These are phyloP conservation scores for Yamadazyma jaroonii DNA, from an alignment of 1,139 yeast species.

Conservation along the genomic window DNA sequence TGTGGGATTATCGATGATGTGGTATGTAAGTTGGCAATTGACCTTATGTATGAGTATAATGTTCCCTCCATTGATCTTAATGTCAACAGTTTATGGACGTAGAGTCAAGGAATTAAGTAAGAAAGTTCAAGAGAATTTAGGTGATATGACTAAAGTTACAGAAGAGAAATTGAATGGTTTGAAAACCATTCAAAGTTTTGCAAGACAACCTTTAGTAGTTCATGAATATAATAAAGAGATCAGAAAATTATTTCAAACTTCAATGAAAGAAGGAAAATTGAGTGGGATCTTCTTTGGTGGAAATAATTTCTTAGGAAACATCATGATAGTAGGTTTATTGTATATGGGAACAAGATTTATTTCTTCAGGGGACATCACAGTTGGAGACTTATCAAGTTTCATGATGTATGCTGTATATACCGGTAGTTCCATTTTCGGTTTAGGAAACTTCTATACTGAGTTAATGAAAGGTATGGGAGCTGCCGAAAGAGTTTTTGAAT, in stretches of 20 bases:
- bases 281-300: conserved; percentile 75
- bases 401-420: conserved; percentile 94
- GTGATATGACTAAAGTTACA: conserved; percentile 81
- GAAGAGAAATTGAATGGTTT: conserved; percentile 90
- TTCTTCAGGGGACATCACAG: conserved; percentile 62
- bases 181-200: conserved; percentile 84
- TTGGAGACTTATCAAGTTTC: conserved; percentile 90
- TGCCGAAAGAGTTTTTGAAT: conserved; percentile 85
- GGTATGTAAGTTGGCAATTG: conserved; percentile 75
- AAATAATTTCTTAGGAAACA: conserved; percentile 79
- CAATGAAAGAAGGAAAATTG: conserved; percentile 76
- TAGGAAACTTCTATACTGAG: conserved; percentile 89
- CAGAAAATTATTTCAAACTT: conserved; percentile 68
- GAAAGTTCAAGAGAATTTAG: conserved; percentile 80
- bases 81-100: conserved; percentile 78
- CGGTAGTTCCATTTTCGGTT: conserved; percentile 84
- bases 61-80: conserved; percentile 78
- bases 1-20: conserved; percentile 85
- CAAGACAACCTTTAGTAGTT: conserved; percentile 64
- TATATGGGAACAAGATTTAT: conserved; percentile 83
- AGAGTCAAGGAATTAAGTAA: conserved; percentile 73
- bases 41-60: conserved; percentile 73
- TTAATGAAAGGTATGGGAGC: conserved; percentile 98
- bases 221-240: conserved; percentile 60
- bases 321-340: conserved; percentile 71